phyloP scores from a whole-genome alignment of 2,329 filamentous ascomycete genomes.

The Pseudopyricularia javanii region DNA sequence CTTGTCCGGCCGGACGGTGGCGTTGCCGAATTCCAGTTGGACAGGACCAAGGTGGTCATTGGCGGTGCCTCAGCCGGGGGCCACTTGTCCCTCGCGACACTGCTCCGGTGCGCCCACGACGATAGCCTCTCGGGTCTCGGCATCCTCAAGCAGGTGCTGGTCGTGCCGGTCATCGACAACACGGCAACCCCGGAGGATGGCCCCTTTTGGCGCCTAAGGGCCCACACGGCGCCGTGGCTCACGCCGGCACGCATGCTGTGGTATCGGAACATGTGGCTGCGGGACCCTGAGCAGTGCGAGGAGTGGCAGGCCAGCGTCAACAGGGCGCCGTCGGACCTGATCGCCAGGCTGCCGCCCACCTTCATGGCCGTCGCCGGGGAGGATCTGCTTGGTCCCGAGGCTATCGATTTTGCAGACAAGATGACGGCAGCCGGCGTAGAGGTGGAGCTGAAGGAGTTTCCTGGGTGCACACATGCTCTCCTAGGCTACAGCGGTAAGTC shows the following conservation, averaged over 20 bases:
- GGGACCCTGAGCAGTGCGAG: slow-evolving; percentile 9
- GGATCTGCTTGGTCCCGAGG: slow-evolving; percentile 20
- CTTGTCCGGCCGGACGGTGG: slow-evolving; percentile 19
- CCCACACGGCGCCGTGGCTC: slow-evolving; percentile 14
- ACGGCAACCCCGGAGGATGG: background rate
- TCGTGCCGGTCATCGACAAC: slow-evolving; percentile 4
- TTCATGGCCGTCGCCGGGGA: slow-evolving; percentile 19
- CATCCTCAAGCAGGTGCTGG: background rate
- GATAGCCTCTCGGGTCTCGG: background rate
- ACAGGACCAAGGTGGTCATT: slow-evolving; percentile 12
- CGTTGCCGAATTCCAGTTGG: slow-evolving; percentile 10
- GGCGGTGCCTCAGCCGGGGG: slow-evolving; percentile 15
- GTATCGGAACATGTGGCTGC: slow-evolving; percentile 21
- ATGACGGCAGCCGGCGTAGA: slow-evolving; percentile 7
- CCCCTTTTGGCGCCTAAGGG: background rate
- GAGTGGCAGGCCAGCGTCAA: slow-evolving; percentile 20
- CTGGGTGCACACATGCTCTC: slow-evolving; percentile 4
- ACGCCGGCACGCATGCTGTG: slow-evolving; percentile 19
- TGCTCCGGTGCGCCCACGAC: slow-evolving; percentile 15
- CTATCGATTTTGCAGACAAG: slow-evolving; percentile 13
- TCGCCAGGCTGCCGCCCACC: slow-evolving; percentile 16
- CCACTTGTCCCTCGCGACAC: slow-evolving; percentile 10
- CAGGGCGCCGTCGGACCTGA: slow-evolving; percentile 10
- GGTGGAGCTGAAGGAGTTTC: slow-evolving; percentile 11
- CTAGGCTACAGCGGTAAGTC: background rate